Conservation (phyloP, 257 asterid species). For the Solanum appendiculatum region DNA sequence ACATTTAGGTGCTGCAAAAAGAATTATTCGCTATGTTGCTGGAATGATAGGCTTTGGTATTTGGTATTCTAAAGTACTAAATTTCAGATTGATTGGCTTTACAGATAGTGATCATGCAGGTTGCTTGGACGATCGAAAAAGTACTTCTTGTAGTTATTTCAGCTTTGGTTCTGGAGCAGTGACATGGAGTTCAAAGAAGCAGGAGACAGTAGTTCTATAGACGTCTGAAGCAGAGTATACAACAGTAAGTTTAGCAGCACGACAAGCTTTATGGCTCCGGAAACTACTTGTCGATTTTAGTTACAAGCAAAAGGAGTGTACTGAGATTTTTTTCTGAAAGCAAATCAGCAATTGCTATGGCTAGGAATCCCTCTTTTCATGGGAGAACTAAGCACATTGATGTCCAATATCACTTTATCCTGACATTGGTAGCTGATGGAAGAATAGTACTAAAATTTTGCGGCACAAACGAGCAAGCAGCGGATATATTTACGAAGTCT, state of each 20-base stretch:
- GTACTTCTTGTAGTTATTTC: neutral
- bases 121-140: neutral
- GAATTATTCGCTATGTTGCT: too few relatives aligned
- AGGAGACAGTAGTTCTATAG: neutral
- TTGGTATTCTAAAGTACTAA: neutral
- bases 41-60: neutral
- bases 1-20: neutral
- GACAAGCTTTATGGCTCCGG: neutral
- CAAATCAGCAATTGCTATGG: neutral
- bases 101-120: neutral
- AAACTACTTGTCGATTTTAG: neutral
- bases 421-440: neutral
- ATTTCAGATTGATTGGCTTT: neutral
- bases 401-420: neutral
- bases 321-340: neutral
- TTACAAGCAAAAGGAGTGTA: neutral
- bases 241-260: neutral
- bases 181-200: neutral
- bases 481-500: neutral
- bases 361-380: neutral
- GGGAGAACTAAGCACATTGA: neutral
- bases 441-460: neutral
- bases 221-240: neutral
- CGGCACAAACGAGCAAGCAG: neutral
- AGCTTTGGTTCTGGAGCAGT: neutral